Conservation (phyloP, 345 rosid genomes). For the Boechera divaricarpa region DNA sequence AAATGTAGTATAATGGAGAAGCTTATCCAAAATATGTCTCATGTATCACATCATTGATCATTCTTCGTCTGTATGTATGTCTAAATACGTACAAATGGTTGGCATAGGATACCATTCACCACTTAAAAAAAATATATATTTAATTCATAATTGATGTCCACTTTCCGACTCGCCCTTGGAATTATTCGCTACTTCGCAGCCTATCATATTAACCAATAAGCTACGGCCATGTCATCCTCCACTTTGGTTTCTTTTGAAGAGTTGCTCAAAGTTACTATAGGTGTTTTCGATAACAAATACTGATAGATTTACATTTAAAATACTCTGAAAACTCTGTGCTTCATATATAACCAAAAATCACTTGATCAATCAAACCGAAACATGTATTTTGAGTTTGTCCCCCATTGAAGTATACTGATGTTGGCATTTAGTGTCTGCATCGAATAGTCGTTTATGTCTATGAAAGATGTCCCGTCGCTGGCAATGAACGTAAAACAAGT, state of each 20-base stretch:
- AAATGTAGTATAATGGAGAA: neutral
- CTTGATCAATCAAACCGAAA: neutral
- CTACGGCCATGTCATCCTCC: constrained; percentile 30
- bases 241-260: constrained; percentile 19
- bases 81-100: constrained; percentile 43
- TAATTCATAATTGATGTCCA: constrained; percentile 38
- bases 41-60: constrained; percentile 41
- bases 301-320: neutral
- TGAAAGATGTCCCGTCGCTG: neutral
- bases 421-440: constrained; percentile 7
- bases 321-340: neutral
- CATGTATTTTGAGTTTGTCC: neutral
- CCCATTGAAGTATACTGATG: neutral
- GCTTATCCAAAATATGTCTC: constrained; percentile 32
- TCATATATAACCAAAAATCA: neutral
- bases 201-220: constrained; percentile 1
- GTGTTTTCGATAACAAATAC: neutral
- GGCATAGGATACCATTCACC: constrained; percentile 47
- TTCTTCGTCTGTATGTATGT: constrained; percentile 21
- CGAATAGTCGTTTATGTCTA: neutral
- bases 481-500: neutral
- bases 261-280: neutral
- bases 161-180: constrained; percentile 30
- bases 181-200: constrained; percentile 22
- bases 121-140: constrained; percentile 4